Conservation (phyloP, 1,284 basidiomycete species). For the Exobasidium rhododendri region DNA sequence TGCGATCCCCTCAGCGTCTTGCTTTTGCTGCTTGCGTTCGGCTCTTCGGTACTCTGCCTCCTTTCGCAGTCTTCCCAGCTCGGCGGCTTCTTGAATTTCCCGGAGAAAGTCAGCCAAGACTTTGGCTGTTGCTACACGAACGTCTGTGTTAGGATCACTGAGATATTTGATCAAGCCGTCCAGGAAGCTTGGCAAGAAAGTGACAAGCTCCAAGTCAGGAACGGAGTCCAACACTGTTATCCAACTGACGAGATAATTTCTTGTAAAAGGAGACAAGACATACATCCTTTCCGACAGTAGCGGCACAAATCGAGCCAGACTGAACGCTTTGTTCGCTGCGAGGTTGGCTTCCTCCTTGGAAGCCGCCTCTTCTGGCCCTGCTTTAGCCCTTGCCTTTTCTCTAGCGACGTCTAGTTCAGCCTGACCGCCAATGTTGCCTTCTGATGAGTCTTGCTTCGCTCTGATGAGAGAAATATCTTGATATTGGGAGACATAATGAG, state of each 20-base stretch:
- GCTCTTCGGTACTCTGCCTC: constrained; percentile 25
- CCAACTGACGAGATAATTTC: constrained; percentile 96
- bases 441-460: constrained; percentile 62
- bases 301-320: constrained; percentile 89
- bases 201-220: constrained; percentile 90
- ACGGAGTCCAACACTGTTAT: constrained; percentile 93
- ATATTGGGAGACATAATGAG: constrained; percentile 87
- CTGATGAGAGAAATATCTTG: constrained; percentile 60
- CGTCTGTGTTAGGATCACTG: constrained; percentile 90
- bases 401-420: constrained; percentile 49
- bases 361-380: constrained; percentile 21
- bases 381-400: constrained; percentile 26
- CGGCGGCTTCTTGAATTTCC: constrained; percentile 60
- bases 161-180: constrained; percentile 88
- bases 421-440: constrained; percentile 30
- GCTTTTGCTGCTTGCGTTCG: constrained; percentile 51
- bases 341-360: constrained; percentile 18
- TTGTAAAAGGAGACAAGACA: constrained; percentile 89
- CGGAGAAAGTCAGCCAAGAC: constrained; percentile 86
- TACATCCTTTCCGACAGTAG: constrained; percentile 88
- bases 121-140: constrained; percentile 85
- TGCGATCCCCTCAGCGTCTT: constrained; percentile 12
- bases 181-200: constrained; percentile 88
- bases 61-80: constrained; percentile 23
- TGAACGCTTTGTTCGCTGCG: constrained; percentile 65